Conservation (phyloP, 371 early-diverging fungal species). For the Zopfochytrium polystomum region DNA sequence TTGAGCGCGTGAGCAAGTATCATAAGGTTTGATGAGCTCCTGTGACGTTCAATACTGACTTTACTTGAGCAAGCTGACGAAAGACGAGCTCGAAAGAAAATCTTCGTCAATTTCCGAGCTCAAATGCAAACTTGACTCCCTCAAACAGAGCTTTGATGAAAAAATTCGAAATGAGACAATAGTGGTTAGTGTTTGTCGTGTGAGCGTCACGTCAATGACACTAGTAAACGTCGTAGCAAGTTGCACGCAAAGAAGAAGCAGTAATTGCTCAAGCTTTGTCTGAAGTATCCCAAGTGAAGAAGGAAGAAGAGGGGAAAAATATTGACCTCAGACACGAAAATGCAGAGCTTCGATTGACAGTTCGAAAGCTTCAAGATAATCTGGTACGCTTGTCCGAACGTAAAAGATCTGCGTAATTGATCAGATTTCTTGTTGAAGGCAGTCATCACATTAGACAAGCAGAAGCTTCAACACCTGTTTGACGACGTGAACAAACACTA, state of each 20-base stretch:
- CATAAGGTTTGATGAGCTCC: constrained; percentile 29
- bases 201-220: constrained; percentile 1
- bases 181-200: constrained; percentile 15
- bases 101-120: constrained; percentile 30
- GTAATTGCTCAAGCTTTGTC: constrained; percentile 20
- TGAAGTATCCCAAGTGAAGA: constrained; percentile 10
- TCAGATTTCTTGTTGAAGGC: not conserved
- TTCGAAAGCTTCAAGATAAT: constrained; percentile 23
- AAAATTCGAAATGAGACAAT: constrained; percentile 34
- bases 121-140: constrained; percentile 25
- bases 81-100: constrained; percentile 40
- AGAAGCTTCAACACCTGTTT: constrained; percentile 17
- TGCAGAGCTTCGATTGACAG: constrained; percentile 35
- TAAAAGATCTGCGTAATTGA: not conserved
- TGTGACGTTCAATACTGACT: not conserved
- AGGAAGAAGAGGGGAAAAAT: constrained; percentile 33
- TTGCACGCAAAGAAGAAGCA: constrained; percentile 37
- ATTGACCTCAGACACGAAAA: constrained; percentile 39
- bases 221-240: constrained; percentile 22
- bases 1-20: constrained; percentile 34
- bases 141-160: constrained; percentile 41
- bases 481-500: constrained; percentile 39
- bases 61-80: constrained; percentile 22
- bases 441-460: constrained; percentile 14
- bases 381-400: constrained; percentile 22